These are phyloP conservation scores for Boletus austroedulis DNA, from an alignment of 1,284 basidiomycete genomes.

Conservation along the genomic window DNA sequence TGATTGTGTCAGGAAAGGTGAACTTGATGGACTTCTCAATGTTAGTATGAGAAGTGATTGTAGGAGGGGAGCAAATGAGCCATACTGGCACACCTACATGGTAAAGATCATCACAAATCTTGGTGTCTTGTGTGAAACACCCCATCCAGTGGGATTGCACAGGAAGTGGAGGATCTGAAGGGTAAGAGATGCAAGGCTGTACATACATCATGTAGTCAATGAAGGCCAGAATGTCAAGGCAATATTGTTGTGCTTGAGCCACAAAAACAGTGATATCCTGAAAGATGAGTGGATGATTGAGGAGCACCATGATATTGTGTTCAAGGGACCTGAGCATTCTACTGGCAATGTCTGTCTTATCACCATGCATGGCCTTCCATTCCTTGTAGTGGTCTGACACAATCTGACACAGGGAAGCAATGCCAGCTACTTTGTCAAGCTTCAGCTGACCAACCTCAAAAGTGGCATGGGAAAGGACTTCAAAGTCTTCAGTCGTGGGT, in stretches of 20 bases:
- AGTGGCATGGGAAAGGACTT: background rate
- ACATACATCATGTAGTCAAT: background rate
- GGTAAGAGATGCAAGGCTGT: background rate
- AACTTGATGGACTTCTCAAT: background rate
- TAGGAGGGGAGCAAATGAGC: background rate
- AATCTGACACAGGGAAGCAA: background rate
- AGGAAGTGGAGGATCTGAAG: background rate
- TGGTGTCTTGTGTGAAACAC: background rate
- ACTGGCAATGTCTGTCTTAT: constrained; percentile 5
- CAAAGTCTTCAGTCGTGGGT: background rate
- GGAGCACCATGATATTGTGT: background rate
- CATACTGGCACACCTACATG: background rate
- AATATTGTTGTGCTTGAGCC: background rate
- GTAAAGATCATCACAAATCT: background rate
- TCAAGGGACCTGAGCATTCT: background rate
- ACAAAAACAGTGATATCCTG: background rate
- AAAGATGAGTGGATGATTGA: background rate
- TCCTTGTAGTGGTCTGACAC: background rate
- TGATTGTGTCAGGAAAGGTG: background rate
- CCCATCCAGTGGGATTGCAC: background rate
- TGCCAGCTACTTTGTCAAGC: background rate
- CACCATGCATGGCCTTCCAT: background rate
- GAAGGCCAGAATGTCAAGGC: background rate
- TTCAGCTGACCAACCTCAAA: constrained; percentile 4
- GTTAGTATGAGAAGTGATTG: background rate